Evolutionary conservation across 257 asterid genomes (phyloP).

Genomic region (Petunia axillaris): DNA sequence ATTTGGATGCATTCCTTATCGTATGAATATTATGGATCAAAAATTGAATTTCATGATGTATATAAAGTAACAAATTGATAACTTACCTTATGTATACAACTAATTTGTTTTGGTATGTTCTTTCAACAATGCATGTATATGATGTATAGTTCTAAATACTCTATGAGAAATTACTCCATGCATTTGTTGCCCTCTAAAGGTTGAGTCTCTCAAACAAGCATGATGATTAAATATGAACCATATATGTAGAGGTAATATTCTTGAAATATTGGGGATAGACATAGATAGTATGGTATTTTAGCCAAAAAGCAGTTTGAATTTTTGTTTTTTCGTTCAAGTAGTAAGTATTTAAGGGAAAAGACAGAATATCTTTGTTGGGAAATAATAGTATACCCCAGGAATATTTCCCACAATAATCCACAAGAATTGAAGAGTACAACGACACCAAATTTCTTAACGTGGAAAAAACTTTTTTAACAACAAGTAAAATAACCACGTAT

Average conservation of each 20-base stretch:
- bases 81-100: not conserved
- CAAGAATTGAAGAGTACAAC: too few relatives aligned
- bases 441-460: too few relatives aligned
- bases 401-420: too few relatives aligned
- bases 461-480: too few relatives aligned
- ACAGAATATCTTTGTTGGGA: too few relatives aligned
- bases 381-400: too few relatives aligned
- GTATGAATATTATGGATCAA: conserved; percentile 33
- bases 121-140: not conserved
- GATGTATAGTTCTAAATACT: not conserved
- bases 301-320: not conserved
- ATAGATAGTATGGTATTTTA: not conserved
- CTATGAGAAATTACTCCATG: not conserved
- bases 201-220: not conserved
- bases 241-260: not conserved
- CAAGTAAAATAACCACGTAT: too few relatives aligned
- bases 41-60: not conserved
- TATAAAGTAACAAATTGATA: not conserved
- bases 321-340: not conserved
- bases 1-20: conserved; percentile 81
- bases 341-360: too few relatives aligned
- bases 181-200: not conserved
- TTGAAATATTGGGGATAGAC: not conserved
- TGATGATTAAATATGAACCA: not conserved
- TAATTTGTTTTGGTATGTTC: not conserved